Percentiles rank a stretch among this genome's conserved stretches.
Conservation (phyloP, 73 alveolate species). For the Paramecium octaurelia region DNA sequence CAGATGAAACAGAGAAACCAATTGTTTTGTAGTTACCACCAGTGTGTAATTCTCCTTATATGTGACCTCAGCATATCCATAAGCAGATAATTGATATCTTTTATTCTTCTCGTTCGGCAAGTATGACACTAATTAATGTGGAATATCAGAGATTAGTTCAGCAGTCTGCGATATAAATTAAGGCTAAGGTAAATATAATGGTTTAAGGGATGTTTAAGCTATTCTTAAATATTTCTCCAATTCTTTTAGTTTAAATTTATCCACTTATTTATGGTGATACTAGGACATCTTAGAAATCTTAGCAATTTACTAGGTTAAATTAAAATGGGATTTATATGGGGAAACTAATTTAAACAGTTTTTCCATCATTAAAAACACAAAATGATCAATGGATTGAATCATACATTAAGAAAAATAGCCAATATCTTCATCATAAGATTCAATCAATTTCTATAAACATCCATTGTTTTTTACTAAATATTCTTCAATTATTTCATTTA, state of each 20-base stretch:
- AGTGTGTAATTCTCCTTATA: not conserved
- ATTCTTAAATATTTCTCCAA: not conserved
- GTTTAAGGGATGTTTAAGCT: not conserved
- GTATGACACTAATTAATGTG: not conserved
- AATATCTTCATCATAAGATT: not conserved
- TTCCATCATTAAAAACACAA: not conserved
- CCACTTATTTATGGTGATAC: not conserved
- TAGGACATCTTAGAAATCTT: not conserved
- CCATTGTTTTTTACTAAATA: not conserved
- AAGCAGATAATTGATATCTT: not conserved
- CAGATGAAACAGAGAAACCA: not conserved
- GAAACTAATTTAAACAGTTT: not conserved
- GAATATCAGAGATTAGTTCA: not conserved
- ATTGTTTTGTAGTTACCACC: not conserved
- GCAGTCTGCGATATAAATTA: not conserved
- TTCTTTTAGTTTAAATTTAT: not conserved
- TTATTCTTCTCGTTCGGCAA: not conserved
- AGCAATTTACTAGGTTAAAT: not conserved
- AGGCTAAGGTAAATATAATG: not conserved
- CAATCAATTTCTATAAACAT: not conserved
- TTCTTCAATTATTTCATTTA: not conserved
- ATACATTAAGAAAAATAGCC: not conserved
- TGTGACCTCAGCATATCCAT: not conserved
- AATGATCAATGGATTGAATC: not conserved
- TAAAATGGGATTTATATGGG: not conserved